Evolutionary conservation across 805 yeast species (phyloP).

Genomic region (Metschnikowia gelsemii): DNA sequence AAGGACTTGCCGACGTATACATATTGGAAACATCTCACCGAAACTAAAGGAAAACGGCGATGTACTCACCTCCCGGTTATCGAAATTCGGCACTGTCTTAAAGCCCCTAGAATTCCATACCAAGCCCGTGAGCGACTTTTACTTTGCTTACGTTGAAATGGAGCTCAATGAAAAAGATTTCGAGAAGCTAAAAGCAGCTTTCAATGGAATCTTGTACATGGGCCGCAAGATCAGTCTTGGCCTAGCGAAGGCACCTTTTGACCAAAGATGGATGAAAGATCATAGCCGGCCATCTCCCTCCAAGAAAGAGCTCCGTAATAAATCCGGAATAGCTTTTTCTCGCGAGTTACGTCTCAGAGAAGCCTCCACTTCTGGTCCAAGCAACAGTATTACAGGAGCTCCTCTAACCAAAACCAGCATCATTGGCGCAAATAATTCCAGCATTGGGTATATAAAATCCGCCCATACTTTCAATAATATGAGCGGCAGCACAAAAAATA

Average conservation of each 20-base stretch:
- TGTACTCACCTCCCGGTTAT: conserved; percentile 55
- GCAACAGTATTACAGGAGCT: conserved; percentile 25
- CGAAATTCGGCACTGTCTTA: conserved; percentile 58
- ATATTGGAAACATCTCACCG: conserved; percentile 67
- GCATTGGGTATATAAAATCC: conserved; percentile 33
- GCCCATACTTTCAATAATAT: conserved; percentile 33
- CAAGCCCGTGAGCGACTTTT: conserved; percentile 53
- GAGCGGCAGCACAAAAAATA: conserved; percentile 37
- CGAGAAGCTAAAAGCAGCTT: conserved; percentile 50
- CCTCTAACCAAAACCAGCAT: conserved; percentile 15
- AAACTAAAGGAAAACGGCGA: conserved; percentile 44
- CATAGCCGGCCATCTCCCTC: conserved; percentile 35
- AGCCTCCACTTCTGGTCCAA: conserved; percentile 26
- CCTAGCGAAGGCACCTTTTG: conserved; percentile 55
- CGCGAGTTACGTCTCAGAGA: conserved; percentile 46
- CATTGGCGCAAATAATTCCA: conserved; percentile 18
- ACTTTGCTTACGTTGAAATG: conserved; percentile 69
- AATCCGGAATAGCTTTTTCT: conserved; percentile 33
- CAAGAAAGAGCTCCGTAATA: conserved; percentile 24
- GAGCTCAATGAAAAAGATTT: conserved; percentile 46
- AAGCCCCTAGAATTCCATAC: conserved; percentile 49
- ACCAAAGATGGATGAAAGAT: conserved; percentile 47
- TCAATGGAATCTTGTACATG: conserved; percentile 73
- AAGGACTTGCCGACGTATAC: conserved; percentile 33
- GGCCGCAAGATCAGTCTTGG: conserved; percentile 65